Base-by-base conservation (phyloP, 164 flowering plant species). In the Umbellularia californica region DNA sequence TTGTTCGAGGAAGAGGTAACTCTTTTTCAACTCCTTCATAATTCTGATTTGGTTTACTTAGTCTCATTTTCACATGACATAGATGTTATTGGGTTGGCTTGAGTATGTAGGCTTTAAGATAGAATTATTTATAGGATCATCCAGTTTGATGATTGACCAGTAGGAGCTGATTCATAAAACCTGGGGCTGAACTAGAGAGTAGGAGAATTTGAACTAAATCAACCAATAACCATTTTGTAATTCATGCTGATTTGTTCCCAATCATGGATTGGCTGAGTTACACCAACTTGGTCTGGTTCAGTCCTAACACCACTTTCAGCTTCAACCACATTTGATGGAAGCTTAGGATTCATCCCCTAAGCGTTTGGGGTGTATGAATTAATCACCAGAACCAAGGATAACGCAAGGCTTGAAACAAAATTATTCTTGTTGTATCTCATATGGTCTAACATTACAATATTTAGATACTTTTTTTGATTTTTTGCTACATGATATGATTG, bases 1-100 rank as follows among this genome's bases (percentile, higher is more conserved):
- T 89, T 85, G 10, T 47, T 81, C 68, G 88, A 92, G 68, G 87
- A 85, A 72, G 92, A 94, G 95, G 99, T 96, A 75, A 28, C 30
- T 64, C 4, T 17, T 65, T 78, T 23, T 69, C 27, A 10, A 6
- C 19, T 13, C 25, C 3, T 70, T 50, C 17, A 10, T 5, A 27
- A 25, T 28, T 22, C 13, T 20, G 41, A 24, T 71, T 25, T 4
- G 15, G 4, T 67, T 67, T 17, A 15, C 15, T 30, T 19, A 5
- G 20, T n/a, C 70, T 30, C 50, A 28, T 15, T 65, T 12, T 65
- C 30, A 13, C 23, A 64, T 55, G 35, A 35, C 23, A 41, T n/a
- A 69, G 2, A 22, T 17, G 23, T 28, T 67, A 2, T 19, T 14
- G 47, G 17, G 9, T 67, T 67, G 70, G 50, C 23, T 67, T 14